phyloP scores from a whole-genome alignment of 768 basidiomycete genomes.

The Termitomyces sp. region DNA sequence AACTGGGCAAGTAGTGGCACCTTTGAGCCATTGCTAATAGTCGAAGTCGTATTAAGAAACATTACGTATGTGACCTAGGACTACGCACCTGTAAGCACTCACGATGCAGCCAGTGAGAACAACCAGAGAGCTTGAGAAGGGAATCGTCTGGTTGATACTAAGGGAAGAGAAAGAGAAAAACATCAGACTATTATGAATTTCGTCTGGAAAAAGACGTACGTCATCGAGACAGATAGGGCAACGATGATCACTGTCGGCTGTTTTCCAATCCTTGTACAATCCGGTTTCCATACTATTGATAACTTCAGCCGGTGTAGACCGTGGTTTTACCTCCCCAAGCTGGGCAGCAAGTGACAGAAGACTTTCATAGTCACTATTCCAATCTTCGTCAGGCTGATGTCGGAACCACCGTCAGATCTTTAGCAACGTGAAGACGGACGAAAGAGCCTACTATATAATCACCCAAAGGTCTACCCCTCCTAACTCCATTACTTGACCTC shows the following conservation, averaged over 20 bases:
- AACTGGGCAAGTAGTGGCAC: conserved; percentile 74
- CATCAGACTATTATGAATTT: conserved; percentile 7
- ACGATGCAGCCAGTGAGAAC: conserved; percentile 78
- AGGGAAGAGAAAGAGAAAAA: conserved; percentile 1
- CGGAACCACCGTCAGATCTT: conserved; percentile 6
- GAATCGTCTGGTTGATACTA: conserved; percentile 62
- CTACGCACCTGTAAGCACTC: conserved; percentile 63
- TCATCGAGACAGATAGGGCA: conserved; percentile 87
- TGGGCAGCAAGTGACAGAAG: conserved; percentile 51
- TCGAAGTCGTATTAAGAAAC: conserved; percentile 7
- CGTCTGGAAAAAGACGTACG: conserved; percentile 34
- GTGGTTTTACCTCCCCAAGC: conserved; percentile 66
- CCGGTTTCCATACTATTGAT: conserved; percentile 55
- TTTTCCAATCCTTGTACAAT: conserved; percentile 64
- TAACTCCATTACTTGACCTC: conserved; percentile 5
- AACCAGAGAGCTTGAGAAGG: conserved; percentile 62
- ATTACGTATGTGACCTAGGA: background rate
- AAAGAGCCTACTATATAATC: conserved; percentile 47
- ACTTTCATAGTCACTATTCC: conserved; percentile 71
- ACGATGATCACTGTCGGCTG: conserved; percentile 57
- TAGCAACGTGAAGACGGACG: background rate
- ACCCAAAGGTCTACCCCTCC: conserved; percentile 25
- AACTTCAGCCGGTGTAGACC: conserved; percentile 55
- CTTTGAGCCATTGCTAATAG: conserved; percentile 71
- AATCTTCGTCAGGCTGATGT: conserved; percentile 67